Conservation (phyloP, 108 stramenopile genomes). For the Nitzschia sp. region DNA sequence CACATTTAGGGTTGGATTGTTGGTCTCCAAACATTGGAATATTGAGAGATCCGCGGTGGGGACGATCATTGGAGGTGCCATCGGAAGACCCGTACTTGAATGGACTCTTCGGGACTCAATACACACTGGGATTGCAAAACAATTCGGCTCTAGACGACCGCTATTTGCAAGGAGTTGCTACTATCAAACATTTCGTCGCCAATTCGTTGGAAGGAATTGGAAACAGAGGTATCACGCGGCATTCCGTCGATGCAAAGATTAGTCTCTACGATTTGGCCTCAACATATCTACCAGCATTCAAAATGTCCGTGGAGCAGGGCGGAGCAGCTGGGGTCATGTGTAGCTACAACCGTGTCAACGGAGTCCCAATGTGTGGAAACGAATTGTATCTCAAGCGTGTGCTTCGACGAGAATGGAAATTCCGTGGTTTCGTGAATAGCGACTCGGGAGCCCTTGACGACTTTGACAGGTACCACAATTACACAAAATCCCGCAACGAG, state of each 20-base stretch:
- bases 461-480: constrained; percentile 23
- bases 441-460: constrained; percentile 60
- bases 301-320: constrained; percentile 42
- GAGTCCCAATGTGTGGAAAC: constrained; percentile 65
- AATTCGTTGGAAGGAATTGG: constrained; percentile 41
- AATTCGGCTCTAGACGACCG: constrained; percentile 8
- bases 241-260: constrained; percentile 42
- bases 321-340: constrained; percentile 61
- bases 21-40: constrained; percentile 67
- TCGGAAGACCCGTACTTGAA: constrained; percentile 61
- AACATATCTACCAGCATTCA: constrained; percentile 54
- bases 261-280: constrained; percentile 39
- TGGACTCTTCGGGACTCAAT: constrained; percentile 42
- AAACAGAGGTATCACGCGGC: constrained; percentile 11
- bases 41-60: constrained; percentile 66
- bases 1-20: constrained; percentile 36
- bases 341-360: constrained; percentile 66
- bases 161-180: constrained; percentile 40
- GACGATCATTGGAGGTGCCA: constrained; percentile 52
- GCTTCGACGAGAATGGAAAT: constrained; percentile 48
- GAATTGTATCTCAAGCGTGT: constrained; percentile 32
- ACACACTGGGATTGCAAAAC: constrained; percentile 46
- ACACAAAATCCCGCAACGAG: constrained; percentile 14
- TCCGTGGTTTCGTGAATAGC: constrained; percentile 51
- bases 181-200: constrained; percentile 62